Evolutionary conservation across 2,329 filamentous ascomycete species (phyloP).

Genomic region (Blastomyces percursus): DNA sequence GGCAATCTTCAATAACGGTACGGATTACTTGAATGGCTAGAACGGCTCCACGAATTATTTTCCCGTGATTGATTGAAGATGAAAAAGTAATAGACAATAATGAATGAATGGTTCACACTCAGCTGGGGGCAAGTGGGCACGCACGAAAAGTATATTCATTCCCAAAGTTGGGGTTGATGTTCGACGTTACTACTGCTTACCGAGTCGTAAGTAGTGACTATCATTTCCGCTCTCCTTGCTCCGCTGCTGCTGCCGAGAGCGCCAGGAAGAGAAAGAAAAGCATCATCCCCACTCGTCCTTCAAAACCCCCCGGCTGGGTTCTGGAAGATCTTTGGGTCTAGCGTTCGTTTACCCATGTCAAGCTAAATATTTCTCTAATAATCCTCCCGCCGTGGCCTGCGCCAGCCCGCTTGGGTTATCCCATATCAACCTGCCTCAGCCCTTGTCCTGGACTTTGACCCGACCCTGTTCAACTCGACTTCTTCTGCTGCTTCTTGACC

Average conservation of each 20-base stretch:
- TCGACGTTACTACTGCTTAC: neutral
- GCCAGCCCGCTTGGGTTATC: neutral
- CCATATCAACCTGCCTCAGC: constrained; percentile 2
- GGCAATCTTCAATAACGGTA: constrained; percentile 1
- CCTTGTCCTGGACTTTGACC: constrained; percentile 5
- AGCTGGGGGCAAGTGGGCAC: neutral
- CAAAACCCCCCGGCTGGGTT: neutral
- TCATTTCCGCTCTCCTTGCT: neutral
- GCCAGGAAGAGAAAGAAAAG: constrained; percentile 3
- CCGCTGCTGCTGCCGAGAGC: neutral
- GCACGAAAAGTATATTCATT: neutral
- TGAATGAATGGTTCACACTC: neutral
- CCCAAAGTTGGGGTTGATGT: neutral
- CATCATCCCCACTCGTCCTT: neutral
- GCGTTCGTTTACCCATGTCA: constrained; percentile 5
- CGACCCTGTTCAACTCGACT: constrained; percentile 1
- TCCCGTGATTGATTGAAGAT: neutral
- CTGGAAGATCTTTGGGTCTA: constrained; percentile 8
- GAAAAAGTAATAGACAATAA: neutral
- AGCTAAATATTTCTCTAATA: constrained; percentile 3
- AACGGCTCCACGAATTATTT: neutral
- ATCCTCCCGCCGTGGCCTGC: neutral
- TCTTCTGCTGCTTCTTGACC: neutral
- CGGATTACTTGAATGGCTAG: neutral
- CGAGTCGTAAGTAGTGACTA: neutral